phyloP scores from a whole-genome alignment of 768 basidiomycete genomes.

The Paxillus involutus region DNA sequence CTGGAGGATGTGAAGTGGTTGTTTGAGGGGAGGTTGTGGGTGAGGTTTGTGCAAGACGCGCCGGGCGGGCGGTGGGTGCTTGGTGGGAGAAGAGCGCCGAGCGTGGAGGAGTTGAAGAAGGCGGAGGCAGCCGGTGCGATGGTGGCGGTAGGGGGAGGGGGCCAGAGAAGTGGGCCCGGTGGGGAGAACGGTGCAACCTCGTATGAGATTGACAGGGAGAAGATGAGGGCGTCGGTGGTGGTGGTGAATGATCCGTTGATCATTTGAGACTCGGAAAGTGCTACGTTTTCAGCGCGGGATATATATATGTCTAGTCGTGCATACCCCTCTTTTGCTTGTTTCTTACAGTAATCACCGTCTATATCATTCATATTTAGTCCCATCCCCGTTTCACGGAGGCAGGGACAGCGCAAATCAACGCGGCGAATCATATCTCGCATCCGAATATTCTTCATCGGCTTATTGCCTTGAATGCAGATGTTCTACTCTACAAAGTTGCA shows the following conservation, averaged over 20 bases:
- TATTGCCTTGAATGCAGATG: too few species aligned
- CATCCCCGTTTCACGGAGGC: too few species aligned
- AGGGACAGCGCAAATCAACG: too few species aligned
- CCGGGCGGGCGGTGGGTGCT: constrained; percentile 32
- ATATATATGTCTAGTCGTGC: background rate
- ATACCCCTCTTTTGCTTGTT: too few species aligned
- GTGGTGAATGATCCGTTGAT: background rate
- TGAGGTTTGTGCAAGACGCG: constrained; percentile 32
- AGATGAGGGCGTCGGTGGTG: background rate
- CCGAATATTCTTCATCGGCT: too few species aligned
- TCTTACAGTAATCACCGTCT: too few species aligned
- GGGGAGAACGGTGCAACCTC: background rate
- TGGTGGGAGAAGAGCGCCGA: constrained; percentile 18
- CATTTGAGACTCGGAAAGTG: background rate
- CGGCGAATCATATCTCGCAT: too few species aligned
- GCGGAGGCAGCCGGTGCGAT: background rate
- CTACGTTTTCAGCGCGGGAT: background rate
- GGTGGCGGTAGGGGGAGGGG: background rate
- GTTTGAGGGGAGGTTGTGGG: constrained; percentile 30
- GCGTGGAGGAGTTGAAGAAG: constrained; percentile 27
- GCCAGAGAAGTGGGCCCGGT: too few species aligned
- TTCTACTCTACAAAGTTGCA: too few species aligned
- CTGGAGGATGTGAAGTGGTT: constrained; percentile 38
- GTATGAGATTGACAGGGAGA: background rate
- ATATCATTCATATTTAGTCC: too few species aligned